phyloP scores from a whole-genome alignment of 352 stramenopile genomes.

The Pythium plurisporium region DNA sequence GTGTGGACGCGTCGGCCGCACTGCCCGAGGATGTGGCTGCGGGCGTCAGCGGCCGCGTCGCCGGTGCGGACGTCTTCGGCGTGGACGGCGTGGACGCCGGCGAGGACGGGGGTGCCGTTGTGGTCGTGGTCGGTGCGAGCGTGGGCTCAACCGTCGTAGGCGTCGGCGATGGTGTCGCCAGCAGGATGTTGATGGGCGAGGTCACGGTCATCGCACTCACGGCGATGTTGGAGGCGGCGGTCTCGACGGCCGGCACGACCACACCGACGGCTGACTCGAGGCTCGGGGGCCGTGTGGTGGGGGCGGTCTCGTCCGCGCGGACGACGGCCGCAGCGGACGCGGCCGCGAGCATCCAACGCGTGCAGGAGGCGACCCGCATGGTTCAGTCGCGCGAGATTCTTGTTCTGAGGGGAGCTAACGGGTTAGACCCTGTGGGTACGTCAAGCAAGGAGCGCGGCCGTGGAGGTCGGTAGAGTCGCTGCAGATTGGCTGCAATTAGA shows the following conservation, averaged over 20 bases:
- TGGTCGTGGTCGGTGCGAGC: neutral
- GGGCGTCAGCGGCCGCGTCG: no score
- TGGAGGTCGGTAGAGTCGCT: neutral
- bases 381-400: neutral
- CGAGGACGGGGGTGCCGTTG: neutral
- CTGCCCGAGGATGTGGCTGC: neutral
- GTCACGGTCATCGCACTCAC: constrained; percentile 11
- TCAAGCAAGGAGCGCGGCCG: neutral
- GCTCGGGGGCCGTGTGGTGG: no score
- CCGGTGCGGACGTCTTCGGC: neutral
- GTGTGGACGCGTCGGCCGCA: neutral
- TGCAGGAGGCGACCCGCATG: constrained; percentile 14
- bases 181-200: constrained; percentile 7
- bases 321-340: constrained; percentile 1
- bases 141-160: neutral
- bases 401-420: constrained; percentile 4
- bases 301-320: constrained; percentile 5
- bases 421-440: constrained; percentile 5
- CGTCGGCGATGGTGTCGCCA: neutral
- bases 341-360: constrained; percentile 14
- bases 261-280: neutral
- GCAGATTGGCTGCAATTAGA: neutral
- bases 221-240: neutral
- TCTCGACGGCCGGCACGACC: neutral
- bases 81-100: neutral